Evolutionary conservation across 306 rosid species (phyloP).

Genomic region (Citrullus mucosospermus): DNA sequence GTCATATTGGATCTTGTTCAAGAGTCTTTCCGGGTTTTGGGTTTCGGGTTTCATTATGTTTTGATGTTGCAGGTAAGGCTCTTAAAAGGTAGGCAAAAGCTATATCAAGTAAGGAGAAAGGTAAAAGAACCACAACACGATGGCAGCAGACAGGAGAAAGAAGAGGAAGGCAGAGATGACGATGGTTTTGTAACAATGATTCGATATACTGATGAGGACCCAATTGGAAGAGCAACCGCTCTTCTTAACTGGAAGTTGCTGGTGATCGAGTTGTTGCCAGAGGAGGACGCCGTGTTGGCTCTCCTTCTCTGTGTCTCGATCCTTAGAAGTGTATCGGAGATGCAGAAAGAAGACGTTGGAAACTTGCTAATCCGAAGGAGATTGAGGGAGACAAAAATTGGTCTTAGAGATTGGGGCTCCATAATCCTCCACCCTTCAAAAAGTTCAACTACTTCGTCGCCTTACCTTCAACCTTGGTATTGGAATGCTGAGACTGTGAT

Average conservation of each 20-base stretch:
- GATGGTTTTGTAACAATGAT: constrained; percentile 57
- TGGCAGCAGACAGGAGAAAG: constrained; percentile 16
- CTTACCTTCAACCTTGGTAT: constrained; percentile 74
- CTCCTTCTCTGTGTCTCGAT: constrained; percentile 72
- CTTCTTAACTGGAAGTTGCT: constrained; percentile 74
- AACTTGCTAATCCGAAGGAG: constrained; percentile 64
- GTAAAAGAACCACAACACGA: constrained; percentile 14
- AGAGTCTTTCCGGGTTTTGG: neutral
- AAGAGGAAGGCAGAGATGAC: constrained; percentile 33
- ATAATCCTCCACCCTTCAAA: constrained; percentile 51
- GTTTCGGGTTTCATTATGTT: neutral
- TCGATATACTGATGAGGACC: constrained; percentile 58
- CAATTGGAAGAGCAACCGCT: constrained; percentile 66
- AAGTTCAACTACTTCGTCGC: constrained; percentile 29
- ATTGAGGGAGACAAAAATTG: constrained; percentile 45
- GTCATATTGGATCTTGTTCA: neutral
- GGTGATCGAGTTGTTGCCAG: constrained; percentile 59
- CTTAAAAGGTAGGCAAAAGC: constrained; percentile 66
- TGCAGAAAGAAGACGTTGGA: constrained; percentile 66
- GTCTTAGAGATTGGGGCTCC: constrained; percentile 77
- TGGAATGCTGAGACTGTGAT: constrained; percentile 42
- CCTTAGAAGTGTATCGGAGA: constrained; percentile 61
- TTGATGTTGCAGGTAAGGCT: constrained; percentile 50
- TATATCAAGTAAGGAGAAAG: constrained; percentile 29
- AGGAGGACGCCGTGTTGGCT: constrained; percentile 64